Evolutionary conservation across 2,329 filamentous ascomycete genomes (phyloP).

Genomic region (Orbilia quercus): DNA sequence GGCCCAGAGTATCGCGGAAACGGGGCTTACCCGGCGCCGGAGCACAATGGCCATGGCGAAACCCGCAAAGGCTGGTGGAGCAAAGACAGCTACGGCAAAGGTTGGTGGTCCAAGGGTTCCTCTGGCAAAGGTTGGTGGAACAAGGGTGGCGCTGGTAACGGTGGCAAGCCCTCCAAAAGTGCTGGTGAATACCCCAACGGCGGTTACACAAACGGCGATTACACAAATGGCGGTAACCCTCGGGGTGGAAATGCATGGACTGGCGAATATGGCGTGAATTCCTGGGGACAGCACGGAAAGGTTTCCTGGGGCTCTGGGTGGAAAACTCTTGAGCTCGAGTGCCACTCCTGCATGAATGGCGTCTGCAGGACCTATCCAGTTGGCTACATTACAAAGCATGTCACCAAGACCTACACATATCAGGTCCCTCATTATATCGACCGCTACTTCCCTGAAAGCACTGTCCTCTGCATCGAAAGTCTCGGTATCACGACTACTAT

Average conservation of each 20-base stretch:
- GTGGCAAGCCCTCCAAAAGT: slow-evolving; percentile 1
- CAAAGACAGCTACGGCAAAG: slow-evolving; percentile 26
- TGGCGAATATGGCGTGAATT: slow-evolving; percentile 28
- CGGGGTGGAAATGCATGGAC: slow-evolving; percentile 2
- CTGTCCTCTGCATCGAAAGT: slow-evolving; percentile 25
- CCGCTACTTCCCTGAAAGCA: slow-evolving; percentile 41
- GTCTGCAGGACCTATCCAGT: slow-evolving; percentile 39
- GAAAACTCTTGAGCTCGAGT: slow-evolving; percentile 44
- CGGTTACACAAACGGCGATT: slow-evolving; percentile 8
- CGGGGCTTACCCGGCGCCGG: neutral
- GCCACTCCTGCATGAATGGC: slow-evolving; percentile 52
- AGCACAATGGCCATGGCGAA: neutral
- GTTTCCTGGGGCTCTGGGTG: slow-evolving; percentile 33
- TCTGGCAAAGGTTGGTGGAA: slow-evolving; percentile 33
- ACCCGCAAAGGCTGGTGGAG: slow-evolving; percentile 28
- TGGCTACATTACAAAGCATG: slow-evolving; percentile 35
- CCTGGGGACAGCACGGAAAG: slow-evolving; percentile 28
- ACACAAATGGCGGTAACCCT: neutral
- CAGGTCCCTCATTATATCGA: slow-evolving; percentile 46
- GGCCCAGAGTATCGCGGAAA: slow-evolving; percentile 10
- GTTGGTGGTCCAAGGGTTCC: slow-evolving; percentile 15
- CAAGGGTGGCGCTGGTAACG: slow-evolving; percentile 4
- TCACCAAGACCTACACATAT: slow-evolving; percentile 20
- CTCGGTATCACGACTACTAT: slow-evolving; percentile 44
- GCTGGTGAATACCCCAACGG: neutral